Evolutionary conservation across 2,329 filamentous ascomycete genomes (phyloP), one percentile per base, ranked within the genome.

Genomic region (Colletotrichum sp.): DNA sequence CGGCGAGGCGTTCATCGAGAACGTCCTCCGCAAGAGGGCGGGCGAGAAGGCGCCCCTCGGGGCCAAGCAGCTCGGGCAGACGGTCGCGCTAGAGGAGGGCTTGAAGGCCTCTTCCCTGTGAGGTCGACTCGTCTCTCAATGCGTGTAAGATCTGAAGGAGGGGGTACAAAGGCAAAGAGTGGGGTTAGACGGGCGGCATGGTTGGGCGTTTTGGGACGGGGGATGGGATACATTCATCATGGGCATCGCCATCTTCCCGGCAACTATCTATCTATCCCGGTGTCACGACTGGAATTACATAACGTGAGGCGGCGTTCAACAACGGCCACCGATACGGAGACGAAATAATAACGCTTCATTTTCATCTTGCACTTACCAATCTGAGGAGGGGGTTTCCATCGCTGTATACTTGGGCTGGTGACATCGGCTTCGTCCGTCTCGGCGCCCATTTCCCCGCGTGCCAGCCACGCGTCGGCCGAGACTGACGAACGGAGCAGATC

Each of bases 1-100:
- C 3, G 97, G 97, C 48, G 97, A 99, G 88, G 95, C 96, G 2
- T 99, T 99, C 83, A 99, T 99, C 80, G 97, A 99, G 89, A 99
- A 99, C 80, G 96, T 99, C 25, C 87, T 99, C 76, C 94, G 95
- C 86, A 98, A 98, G 91, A 89, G 95, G 66, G 90, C 88, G 1
- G 88, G 86, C 25, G 85, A 86, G 77, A 88, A 85, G 78, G 79
- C 78, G 32, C 34, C 32, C 22, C 28, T 64, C 52, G 79, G 82
- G 4, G 76, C 84, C 2, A 79, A 82, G 30, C 80, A 82, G 55
- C 79, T 89, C 3, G 82, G 82, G n/a, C 82, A 87, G 77, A 81
- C 86, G 0, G 83, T 86, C n/a, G 84, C 84, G 2, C 75, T 87
- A 22, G 86, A 86, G 67, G 82, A 82, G 52, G 71, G 76, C 10